phyloP scores from a whole-genome alignment of 169 alveolate species.

The Eimeria tenella region DNA sequence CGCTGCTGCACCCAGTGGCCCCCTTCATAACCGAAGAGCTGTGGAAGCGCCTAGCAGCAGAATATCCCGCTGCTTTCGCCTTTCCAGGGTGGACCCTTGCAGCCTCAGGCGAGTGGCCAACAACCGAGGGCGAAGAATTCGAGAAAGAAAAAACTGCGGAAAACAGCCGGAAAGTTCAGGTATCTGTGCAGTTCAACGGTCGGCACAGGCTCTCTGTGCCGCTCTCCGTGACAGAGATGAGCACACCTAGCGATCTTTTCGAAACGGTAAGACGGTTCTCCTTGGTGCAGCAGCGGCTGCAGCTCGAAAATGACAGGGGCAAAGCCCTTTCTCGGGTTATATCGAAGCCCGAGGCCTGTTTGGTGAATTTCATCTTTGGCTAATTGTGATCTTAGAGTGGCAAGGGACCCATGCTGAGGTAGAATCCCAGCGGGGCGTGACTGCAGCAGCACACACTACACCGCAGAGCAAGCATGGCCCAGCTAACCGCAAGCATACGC shows the following conservation, averaged over 20 bases:
- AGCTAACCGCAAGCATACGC: too few species aligned
- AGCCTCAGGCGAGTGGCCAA: conserved; percentile 57
- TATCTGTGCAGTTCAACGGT: conserved; percentile 31
- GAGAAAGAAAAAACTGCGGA: not conserved
- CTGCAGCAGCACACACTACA: too few species aligned
- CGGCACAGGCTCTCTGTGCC: conserved; percentile 8
- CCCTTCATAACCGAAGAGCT: conserved; percentile 90
- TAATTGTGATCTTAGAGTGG: not conserved
- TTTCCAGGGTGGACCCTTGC: conserved; percentile 18
- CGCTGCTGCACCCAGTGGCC: conserved; percentile 87
- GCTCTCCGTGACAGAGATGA: not conserved
- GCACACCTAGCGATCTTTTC: not conserved
- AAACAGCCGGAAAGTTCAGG: not conserved
- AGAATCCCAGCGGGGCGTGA: too few species aligned
- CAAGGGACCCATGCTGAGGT: too few species aligned
- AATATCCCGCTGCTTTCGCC: not conserved
- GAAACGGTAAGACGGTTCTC: not conserved
- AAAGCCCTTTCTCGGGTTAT: not conserved
- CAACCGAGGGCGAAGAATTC: too few species aligned
- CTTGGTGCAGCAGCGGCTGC: not conserved
- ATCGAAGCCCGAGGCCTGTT: not conserved
- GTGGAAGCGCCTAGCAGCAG: conserved; percentile 77
- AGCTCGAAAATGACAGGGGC: not conserved
- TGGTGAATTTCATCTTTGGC: not conserved
- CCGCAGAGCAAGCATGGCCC: too few species aligned